Evolutionary conservation across 2,329 filamentous ascomycete genomes (phyloP).

Genomic region (Trichoderma atrobrunneum): DNA sequence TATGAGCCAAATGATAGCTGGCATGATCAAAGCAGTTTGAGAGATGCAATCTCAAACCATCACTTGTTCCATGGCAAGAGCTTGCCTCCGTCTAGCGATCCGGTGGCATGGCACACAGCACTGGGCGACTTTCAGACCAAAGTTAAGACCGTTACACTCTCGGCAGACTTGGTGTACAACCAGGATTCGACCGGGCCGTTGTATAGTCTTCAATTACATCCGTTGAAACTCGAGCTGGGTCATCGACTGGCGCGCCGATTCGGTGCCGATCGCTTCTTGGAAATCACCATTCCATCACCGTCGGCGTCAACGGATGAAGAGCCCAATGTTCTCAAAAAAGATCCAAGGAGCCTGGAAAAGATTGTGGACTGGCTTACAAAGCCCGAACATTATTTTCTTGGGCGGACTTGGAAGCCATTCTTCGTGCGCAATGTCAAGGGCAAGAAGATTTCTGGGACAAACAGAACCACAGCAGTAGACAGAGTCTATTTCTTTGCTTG

Average conservation of each 20-base stretch:
- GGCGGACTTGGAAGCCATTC: constrained; percentile 49
- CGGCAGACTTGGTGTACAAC: constrained; percentile 41
- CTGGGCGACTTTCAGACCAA: constrained; percentile 36
- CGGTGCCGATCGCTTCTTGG: constrained; percentile 57
- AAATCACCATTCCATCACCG: constrained; percentile 50
- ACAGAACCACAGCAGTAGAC: constrained; percentile 20
- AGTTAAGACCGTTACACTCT: constrained; percentile 42
- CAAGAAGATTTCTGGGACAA: constrained; percentile 34
- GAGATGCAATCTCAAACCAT: constrained; percentile 39
- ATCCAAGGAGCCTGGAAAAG: constrained; percentile 30
- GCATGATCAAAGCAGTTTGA: constrained; percentile 44
- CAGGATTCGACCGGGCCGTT: constrained; percentile 36
- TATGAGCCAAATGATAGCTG: constrained; percentile 39
- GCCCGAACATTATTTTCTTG: constrained; percentile 42
- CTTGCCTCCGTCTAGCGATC: constrained; percentile 47
- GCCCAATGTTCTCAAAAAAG: constrained; percentile 31
- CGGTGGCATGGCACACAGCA: constrained; percentile 46
- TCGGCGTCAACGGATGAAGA: constrained; percentile 27
- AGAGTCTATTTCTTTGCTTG: constrained; percentile 55
- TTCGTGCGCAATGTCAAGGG: constrained; percentile 40
- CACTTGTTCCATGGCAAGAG: constrained; percentile 41
- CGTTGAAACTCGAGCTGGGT: constrained; percentile 47
- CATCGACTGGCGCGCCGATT: constrained; percentile 55
- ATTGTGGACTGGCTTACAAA: constrained; percentile 32
- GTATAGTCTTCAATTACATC: constrained; percentile 47